phyloP scores from a whole-genome alignment of 2,329 filamentous ascomycete genomes.

The Corynespora cassiicola region DNA sequence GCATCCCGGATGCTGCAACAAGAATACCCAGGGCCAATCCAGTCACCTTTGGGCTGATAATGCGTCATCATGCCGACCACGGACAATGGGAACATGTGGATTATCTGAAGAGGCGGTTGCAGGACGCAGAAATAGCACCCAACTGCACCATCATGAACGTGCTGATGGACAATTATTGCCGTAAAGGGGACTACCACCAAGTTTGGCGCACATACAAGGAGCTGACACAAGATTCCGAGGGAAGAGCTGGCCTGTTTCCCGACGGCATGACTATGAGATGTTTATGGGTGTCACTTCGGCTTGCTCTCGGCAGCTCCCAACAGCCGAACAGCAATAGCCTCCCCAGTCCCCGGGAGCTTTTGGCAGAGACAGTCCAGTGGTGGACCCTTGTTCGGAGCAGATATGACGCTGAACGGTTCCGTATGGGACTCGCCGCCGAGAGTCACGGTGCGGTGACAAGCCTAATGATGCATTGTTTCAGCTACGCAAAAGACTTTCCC shows the following conservation, averaged over 20 bases:
- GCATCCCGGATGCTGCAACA: conserved; percentile 6
- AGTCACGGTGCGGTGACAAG: conserved; percentile 28
- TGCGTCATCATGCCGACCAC: conserved; percentile 34
- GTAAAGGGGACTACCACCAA: conserved; percentile 34
- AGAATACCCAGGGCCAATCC: conserved; percentile 32
- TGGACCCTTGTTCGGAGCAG: conserved; percentile 30
- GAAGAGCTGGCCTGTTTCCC: conserved; percentile 29
- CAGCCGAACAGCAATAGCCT: conserved; percentile 23
- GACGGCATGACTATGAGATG: conserved; percentile 34
- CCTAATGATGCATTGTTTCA: conserved; percentile 44
- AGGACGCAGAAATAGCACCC: conserved; percentile 22
- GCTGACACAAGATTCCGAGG: conserved; percentile 27
- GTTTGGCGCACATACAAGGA: conserved; percentile 36
- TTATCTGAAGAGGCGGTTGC: conserved; percentile 35
- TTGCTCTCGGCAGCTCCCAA: conserved; percentile 29
- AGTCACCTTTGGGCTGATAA: conserved; percentile 39
- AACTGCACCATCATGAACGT: conserved; percentile 40
- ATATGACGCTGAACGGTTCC: conserved; percentile 33
- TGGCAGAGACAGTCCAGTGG: conserved; percentile 38
- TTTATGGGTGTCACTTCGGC: conserved; percentile 41
- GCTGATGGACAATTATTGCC: conserved; percentile 36
- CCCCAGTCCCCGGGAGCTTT: conserved; percentile 38
- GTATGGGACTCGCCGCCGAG: conserved; percentile 28
- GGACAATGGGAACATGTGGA: conserved; percentile 43
- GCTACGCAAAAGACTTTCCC: conserved; percentile 36